Evolutionary conservation across 2,329 filamentous ascomycete genomes (phyloP).

Genomic region (Paramyrothecium sp.): DNA sequence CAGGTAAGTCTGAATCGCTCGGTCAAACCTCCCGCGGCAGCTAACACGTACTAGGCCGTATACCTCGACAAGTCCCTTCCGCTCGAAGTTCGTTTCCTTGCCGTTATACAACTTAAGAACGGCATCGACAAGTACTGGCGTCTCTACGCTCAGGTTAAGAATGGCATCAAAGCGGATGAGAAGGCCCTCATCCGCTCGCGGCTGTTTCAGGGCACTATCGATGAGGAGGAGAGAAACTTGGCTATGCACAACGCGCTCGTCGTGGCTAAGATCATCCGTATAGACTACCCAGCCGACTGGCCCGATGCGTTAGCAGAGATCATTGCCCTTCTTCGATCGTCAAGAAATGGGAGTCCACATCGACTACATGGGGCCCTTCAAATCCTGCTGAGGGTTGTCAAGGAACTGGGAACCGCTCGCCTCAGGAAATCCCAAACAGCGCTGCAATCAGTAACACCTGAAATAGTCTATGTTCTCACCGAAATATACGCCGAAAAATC

Average conservation of each 20-base stretch:
- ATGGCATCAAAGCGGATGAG: slow-evolving; percentile 71
- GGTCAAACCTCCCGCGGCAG: neutral
- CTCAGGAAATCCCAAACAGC: slow-evolving; percentile 72
- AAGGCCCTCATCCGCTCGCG: slow-evolving; percentile 74
- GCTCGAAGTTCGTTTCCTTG: slow-evolving; percentile 78
- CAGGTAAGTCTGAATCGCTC: slow-evolving; percentile 49
- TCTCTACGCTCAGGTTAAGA: slow-evolving; percentile 50
- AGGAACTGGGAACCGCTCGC: slow-evolving; percentile 82
- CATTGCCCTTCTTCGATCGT: slow-evolving; percentile 59
- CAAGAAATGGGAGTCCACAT: slow-evolving; percentile 52
- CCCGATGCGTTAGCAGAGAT: slow-evolving; percentile 59
- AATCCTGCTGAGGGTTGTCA: slow-evolving; percentile 81
- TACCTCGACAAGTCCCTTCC: slow-evolving; percentile 80
- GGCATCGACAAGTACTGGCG: slow-evolving; percentile 96
- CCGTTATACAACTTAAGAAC: slow-evolving; percentile 93
- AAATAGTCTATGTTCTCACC: slow-evolving; percentile 77
- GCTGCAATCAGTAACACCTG: slow-evolving; percentile 75
- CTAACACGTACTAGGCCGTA: slow-evolving; percentile 55
- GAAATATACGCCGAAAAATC: slow-evolving; percentile 77
- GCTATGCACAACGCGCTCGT: slow-evolving; percentile 87
- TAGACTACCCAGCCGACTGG: slow-evolving; percentile 90
- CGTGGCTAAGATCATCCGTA: slow-evolving; percentile 81
- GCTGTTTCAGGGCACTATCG: slow-evolving; percentile 73
- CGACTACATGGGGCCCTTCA: slow-evolving; percentile 72
- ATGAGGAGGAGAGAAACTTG: slow-evolving; percentile 72